Conservation (phyloP, 305 asterid species). For the Fraxinus latifolia region DNA sequence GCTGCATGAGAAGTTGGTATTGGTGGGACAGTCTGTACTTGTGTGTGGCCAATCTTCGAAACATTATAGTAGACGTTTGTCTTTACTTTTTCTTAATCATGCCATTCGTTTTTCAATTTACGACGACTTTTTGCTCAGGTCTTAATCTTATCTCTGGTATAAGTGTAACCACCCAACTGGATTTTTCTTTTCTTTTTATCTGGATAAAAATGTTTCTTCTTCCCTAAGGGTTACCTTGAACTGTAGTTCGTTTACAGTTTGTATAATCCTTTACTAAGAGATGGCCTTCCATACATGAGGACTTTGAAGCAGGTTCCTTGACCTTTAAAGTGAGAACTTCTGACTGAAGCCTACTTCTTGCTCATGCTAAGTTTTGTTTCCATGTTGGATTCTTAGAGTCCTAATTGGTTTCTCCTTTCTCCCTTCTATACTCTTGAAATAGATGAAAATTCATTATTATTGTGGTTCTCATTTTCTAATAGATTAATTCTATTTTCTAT, state of each 20-base stretch:
- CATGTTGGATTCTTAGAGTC: slow-evolving; percentile 16
- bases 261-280: not conserved
- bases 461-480: slow-evolving; percentile 9
- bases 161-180: not conserved
- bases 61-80: not conserved
- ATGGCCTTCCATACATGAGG: not conserved
- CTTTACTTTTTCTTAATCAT: not conserved
- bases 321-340: not conserved
- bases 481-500: not conserved
- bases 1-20: not conserved
- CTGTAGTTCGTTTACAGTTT: not conserved
- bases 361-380: not conserved
- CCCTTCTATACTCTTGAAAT: not conserved
- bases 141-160: not conserved
- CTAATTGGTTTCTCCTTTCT: not conserved
- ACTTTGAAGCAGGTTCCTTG: not conserved
- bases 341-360: not conserved
- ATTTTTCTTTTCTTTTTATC: not conserved
- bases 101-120: not conserved
- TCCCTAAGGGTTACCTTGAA: not conserved
- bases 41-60: slow-evolving; percentile 6
- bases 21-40: slow-evolving; percentile 5
- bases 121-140: not conserved
- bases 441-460: not conserved
- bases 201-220: not conserved